A percentile compares a stretch with the other conserved stretches of the same genome.
phyloP scores from a whole-genome alignment of 345 rosid genomes.

The Lepidium didymum region DNA sequence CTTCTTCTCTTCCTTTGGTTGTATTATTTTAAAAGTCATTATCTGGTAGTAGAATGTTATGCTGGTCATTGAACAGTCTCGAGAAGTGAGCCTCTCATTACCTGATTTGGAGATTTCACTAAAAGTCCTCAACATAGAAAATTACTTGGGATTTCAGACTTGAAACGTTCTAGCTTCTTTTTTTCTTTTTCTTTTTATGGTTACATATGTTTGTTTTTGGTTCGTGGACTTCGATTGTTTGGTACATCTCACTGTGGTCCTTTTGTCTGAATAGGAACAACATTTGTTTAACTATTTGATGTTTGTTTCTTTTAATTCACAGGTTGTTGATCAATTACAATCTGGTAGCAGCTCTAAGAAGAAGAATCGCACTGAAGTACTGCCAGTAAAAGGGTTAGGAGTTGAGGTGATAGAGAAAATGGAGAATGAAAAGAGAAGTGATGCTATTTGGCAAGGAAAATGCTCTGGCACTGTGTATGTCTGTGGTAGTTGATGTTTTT shows the following conservation, averaged over 20 bases:
- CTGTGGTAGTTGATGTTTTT: constrained; percentile 12
- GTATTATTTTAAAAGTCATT: neutral
- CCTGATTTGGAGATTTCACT: neutral
- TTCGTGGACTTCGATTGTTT: neutral
- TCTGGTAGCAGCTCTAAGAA: constrained; percentile 70
- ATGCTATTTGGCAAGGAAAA: constrained; percentile 87
- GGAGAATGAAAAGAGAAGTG: constrained; percentile 69
- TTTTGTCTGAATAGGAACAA: neutral
- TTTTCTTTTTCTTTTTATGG: neutral
- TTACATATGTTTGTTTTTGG: neutral
- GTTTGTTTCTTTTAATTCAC: constrained; percentile 16
- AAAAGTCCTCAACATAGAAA: neutral
- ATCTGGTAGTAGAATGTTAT: neutral
- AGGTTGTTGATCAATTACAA: constrained; percentile 92
- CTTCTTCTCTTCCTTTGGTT: neutral
- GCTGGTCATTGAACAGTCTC: neutral
- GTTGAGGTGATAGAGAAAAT: constrained; percentile 47
- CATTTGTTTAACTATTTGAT: neutral
- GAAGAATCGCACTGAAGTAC: constrained; percentile 48
- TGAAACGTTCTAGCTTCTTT: neutral
- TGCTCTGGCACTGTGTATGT: constrained; percentile 99
- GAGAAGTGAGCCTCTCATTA: neutral
- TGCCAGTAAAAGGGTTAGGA: constrained; percentile 71
- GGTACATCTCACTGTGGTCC: neutral
- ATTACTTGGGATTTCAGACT: neutral